These are phyloP conservation scores for Colletotrichum viniferum DNA, from an alignment of 2,329 filamentous ascomycete genomes.

Conservation along the genomic window DNA sequence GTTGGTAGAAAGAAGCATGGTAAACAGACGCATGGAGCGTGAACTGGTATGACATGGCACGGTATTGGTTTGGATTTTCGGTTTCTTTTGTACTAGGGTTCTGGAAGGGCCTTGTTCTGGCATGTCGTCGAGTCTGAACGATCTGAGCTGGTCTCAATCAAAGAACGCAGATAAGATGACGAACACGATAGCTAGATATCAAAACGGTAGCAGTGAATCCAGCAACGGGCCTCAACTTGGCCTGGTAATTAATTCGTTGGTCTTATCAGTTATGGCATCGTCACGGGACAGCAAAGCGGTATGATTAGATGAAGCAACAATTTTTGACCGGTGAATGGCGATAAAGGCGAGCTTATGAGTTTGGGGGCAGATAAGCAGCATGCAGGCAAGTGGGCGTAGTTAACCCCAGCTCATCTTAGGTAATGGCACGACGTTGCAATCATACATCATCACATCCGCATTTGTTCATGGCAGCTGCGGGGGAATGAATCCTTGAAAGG, in stretches of 20 bases:
- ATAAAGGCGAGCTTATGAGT: no score
- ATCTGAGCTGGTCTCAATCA: not conserved
- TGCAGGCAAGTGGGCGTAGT: no score
- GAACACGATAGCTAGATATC: not conserved
- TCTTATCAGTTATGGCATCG: not conserved
- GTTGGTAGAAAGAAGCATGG: not conserved
- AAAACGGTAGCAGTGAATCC: not conserved
- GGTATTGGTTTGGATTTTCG: not conserved
- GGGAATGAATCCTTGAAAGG: no score
- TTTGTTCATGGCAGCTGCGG: no score
- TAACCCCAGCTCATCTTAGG: no score
- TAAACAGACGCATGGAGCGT: not conserved
- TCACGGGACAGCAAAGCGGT: not conserved
- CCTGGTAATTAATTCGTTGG: fast-evolving
- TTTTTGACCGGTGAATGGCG: no score
- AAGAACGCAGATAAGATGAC: not conserved
- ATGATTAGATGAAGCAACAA: not conserved
- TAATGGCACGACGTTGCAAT: no score
- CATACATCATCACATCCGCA: no score
- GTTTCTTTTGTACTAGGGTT: not conserved
- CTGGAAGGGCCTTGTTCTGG: not conserved
- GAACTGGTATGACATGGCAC: not conserved
- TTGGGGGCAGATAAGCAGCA: no score
- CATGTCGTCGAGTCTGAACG: not conserved
- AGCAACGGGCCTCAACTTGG: fast-evolving